Evolutionary conservation across 805 yeast species (phyloP).

Genomic region (Candida piceae): DNA sequence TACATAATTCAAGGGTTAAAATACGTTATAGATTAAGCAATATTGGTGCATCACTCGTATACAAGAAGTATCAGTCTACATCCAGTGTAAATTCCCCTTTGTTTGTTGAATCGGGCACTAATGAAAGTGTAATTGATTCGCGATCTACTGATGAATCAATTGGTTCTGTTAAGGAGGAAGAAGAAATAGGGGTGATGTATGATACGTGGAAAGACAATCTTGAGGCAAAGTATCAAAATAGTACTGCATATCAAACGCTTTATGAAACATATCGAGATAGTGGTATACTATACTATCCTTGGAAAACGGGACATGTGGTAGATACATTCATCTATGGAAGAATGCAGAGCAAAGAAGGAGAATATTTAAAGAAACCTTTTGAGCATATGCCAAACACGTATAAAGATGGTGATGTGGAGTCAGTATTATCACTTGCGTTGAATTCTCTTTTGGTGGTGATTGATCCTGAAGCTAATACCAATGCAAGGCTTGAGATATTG

Average conservation of each 20-base stretch:
- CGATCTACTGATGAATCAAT: not conserved
- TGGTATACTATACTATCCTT: not conserved
- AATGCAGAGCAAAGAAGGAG: not conserved
- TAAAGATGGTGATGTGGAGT: too few relatives aligned
- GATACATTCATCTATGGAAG: not conserved
- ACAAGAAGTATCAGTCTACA: not conserved
- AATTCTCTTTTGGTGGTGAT: too few relatives aligned
- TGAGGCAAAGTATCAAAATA: not conserved
- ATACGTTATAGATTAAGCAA: not conserved
- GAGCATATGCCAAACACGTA: too few relatives aligned
- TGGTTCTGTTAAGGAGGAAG: not conserved
- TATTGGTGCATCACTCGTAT: not conserved
- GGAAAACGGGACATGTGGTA: not conserved
- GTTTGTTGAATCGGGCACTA: too few relatives aligned
- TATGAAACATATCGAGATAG: not conserved
- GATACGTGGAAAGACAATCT: not conserved
- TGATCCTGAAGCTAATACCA: too few relatives aligned
- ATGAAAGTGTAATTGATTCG: not conserved
- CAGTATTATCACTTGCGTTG: too few relatives aligned
- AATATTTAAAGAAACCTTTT: too few relatives aligned
- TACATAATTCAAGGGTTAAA: too few relatives aligned
- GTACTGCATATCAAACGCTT: not conserved
- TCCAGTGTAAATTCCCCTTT: too few relatives aligned
- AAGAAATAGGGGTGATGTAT: not conserved
- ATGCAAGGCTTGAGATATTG: too few relatives aligned